These are phyloP conservation scores for Teunomyces aglyptinius DNA, from an alignment of 805 yeast genomes.

Conservation along the genomic window DNA sequence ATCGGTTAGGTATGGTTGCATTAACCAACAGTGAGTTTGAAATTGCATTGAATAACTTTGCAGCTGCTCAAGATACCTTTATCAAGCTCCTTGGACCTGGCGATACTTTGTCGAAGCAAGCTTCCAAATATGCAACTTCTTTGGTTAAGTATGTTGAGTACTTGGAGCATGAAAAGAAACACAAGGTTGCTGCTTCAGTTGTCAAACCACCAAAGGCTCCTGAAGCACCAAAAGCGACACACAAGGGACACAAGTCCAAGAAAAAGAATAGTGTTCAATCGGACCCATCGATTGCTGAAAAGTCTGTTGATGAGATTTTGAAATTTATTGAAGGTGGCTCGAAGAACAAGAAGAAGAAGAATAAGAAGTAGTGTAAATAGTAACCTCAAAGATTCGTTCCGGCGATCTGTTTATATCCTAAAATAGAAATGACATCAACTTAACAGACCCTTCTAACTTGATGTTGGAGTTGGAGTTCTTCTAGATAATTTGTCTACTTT, in stretches of 20 bases:
- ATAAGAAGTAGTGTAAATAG: constrained; percentile 6
- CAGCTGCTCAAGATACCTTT: constrained; percentile 57
- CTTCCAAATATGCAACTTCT: constrained; percentile 60
- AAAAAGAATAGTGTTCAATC: constrained; percentile 22
- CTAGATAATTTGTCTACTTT: not conserved
- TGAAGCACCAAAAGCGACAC: constrained; percentile 2
- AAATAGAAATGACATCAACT: not conserved
- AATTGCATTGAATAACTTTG: constrained; percentile 55
- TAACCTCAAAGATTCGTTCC: not conserved
- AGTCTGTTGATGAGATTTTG: constrained; percentile 72
- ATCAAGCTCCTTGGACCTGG: constrained; percentile 61
- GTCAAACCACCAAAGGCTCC: constrained; percentile 10
- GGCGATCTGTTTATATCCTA: not conserved
- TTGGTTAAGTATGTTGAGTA: constrained; percentile 49
- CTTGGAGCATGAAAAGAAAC: constrained; percentile 29
- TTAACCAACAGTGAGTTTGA: constrained; percentile 51
- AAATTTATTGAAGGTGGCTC: constrained; percentile 62
- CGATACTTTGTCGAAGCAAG: constrained; percentile 65
- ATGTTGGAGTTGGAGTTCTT: too few relatives aligned
- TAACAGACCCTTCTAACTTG: too few relatives aligned
- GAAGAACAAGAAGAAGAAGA: constrained; percentile 11
- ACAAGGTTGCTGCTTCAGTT: constrained; percentile 15
- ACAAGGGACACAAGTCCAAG: constrained; percentile 17
- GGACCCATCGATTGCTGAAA: constrained; percentile 56
- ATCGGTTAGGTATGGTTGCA: constrained; percentile 56